Evolutionary conservation across 768 basidiomycete genomes (phyloP).

Genomic region (Boletus tomentosulus): DNA sequence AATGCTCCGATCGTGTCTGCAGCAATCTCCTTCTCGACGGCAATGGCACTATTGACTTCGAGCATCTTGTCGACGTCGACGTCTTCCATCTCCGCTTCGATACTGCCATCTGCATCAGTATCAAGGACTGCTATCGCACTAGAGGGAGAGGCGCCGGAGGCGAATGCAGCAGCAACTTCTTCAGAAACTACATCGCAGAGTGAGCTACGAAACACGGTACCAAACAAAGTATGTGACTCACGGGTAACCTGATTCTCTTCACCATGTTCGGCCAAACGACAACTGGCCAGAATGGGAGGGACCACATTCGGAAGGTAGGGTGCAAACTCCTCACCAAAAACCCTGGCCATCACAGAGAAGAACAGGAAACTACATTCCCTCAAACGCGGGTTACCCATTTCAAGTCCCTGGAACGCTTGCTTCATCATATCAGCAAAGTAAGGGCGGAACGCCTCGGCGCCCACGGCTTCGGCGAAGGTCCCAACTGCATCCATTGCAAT

Average conservation of each 20-base stretch:
- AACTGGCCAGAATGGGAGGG: slow-evolving; percentile 77
- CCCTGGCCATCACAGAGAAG: slow-evolving; percentile 97
- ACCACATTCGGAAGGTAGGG: slow-evolving; percentile 82
- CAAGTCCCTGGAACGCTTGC: slow-evolving; percentile 86
- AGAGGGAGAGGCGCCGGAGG: slow-evolving; percentile 68
- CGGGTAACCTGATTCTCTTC: slow-evolving; percentile 46
- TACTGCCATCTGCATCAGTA: slow-evolving; percentile 49
- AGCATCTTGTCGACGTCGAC: slow-evolving; percentile 82
- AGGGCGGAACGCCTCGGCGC: slow-evolving; percentile 88
- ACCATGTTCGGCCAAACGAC: slow-evolving; percentile 78
- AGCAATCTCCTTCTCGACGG: slow-evolving; percentile 99
- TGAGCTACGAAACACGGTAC: background rate
- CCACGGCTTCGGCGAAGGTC: slow-evolving; percentile 96
- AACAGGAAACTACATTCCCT: slow-evolving; percentile 97
- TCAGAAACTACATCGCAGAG: slow-evolving; percentile 37
- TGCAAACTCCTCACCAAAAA: slow-evolving; percentile 93
- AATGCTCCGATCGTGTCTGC: slow-evolving; percentile 93
- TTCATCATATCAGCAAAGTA: slow-evolving; percentile 97
- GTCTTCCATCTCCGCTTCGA: slow-evolving; percentile 68
- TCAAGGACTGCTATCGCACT: slow-evolving; percentile 64
- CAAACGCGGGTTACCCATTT: slow-evolving; percentile 80
- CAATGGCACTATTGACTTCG: slow-evolving; percentile 92
- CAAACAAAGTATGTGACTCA: slow-evolving; percentile 27
- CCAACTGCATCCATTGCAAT: slow-evolving; percentile 99
- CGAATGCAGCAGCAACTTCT: slow-evolving; percentile 58